Conservation (phyloP, 2,329 filamentous ascomycete species). For the Epichloe aotearoae region DNA sequence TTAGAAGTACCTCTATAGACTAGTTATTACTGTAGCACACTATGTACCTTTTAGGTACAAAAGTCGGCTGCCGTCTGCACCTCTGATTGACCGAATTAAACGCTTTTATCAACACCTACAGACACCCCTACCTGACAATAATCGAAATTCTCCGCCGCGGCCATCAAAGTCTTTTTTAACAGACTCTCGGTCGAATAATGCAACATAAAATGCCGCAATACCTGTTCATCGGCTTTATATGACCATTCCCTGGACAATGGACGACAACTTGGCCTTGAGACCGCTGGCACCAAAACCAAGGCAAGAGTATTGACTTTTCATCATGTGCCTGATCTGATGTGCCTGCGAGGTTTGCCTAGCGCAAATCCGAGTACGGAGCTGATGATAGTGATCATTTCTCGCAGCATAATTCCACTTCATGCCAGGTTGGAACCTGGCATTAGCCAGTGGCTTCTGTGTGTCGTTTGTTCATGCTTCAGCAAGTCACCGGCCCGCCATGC, state of each 20-base stretch:
- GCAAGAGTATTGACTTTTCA: neutral
- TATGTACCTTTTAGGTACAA: no score
- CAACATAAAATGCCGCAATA: no score
- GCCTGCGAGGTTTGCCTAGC: neutral
- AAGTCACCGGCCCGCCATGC: neutral
- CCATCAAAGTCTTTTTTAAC: no score
- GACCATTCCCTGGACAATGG: neutral
- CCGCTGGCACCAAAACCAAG: neutral
- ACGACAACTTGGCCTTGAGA: neutral
- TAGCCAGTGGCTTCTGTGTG: neutral
- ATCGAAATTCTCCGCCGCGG: no score
- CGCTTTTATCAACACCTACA: no score
- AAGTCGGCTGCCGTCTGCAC: no score
- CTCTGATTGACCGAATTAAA: no score
- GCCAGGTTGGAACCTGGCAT: neutral
- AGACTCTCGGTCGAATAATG: no score
- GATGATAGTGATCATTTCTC: neutral
- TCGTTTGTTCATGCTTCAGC: slow-evolving; percentile 1
- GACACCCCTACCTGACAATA: no score
- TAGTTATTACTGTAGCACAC: no score
- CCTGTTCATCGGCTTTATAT: no score
- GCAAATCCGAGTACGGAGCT: neutral
- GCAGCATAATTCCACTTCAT: neutral
- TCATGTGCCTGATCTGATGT: neutral
- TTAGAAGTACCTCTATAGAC: no score